Evolutionary conservation across 129 eudicot genomes (phyloP).

Genomic region (Smallanthus sonchifolius): DNA sequence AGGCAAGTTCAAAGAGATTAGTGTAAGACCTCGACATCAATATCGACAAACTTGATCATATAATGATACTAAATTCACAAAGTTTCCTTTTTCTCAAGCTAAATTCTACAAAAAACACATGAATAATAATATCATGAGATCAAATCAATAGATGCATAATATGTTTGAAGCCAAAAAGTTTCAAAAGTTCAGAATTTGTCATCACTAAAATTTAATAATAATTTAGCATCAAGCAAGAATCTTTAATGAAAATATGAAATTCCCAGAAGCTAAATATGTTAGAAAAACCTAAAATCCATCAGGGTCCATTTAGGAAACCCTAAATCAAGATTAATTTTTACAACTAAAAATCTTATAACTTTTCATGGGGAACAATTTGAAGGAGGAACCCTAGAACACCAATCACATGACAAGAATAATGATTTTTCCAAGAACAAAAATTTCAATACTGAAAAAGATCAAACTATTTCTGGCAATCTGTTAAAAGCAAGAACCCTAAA

Average conservation of each 20-base stretch:
- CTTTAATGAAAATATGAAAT: conserved; percentile 7
- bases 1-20: conserved; percentile 76
- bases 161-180: not conserved
- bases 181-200: not conserved
- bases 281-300: not conserved
- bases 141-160: conserved; percentile 6
- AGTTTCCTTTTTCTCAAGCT: conserved; percentile 9
- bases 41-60: not conserved
- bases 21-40: conserved; percentile 85
- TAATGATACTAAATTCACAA: not conserved
- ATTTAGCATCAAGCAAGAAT: conserved; percentile 8
- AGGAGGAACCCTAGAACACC: conserved; percentile 7
- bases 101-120: conserved; percentile 20
- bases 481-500: conserved; percentile 7
- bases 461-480: not conserved
- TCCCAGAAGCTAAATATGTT: conserved; percentile 3
- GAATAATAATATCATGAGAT: conserved; percentile 3
- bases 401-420: not conserved
- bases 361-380: not conserved
- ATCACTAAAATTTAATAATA: not conserved
- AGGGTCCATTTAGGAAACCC: conserved; percentile 9
- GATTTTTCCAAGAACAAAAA: not conserved
- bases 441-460: not conserved
- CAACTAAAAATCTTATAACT: not conserved
- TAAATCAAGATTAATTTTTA: conserved; percentile 12